Evolutionary conservation across 306 rosid genomes (phyloP).

Genomic region (Cotoneaster glaucophyllus): DNA sequence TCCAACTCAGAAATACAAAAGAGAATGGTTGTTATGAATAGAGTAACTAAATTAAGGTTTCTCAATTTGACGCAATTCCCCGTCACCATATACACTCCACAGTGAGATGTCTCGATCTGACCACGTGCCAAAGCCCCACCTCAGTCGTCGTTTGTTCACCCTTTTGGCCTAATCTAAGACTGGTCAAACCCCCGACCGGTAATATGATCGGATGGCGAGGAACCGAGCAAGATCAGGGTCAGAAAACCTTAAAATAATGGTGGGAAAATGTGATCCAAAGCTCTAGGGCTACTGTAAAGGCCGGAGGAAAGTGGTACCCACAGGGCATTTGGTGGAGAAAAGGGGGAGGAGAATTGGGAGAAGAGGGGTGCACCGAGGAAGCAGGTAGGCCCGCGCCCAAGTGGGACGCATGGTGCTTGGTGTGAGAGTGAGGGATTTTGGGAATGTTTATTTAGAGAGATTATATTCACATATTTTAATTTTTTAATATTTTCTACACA

Average conservation of each 20-base stretch:
- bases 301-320: neutral
- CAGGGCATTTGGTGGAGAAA: neutral
- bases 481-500: too few relatives aligned
- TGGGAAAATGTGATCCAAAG: neutral
- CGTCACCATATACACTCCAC: neutral
- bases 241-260: neutral
- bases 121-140: slow-evolving; percentile 21
- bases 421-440: slow-evolving; percentile 47
- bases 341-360: slow-evolving; percentile 27
- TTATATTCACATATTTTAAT: too few relatives aligned
- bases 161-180: slow-evolving; percentile 4
- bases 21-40: neutral
- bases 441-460: too few relatives aligned
- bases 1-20: neutral
- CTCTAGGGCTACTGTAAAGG: neutral
- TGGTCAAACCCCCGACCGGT: slow-evolving; percentile 38
- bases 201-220: slow-evolving; percentile 31
- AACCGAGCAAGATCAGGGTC: neutral
- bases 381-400: slow-evolving; percentile 58
- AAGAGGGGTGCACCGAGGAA: slow-evolving; percentile 54
- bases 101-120: neutral
- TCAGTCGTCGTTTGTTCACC: slow-evolving; percentile 1
- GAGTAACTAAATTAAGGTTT: neutral
- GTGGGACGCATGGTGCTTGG: slow-evolving; percentile 59
- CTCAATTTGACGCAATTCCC: neutral